Evolutionary conservation across 2,329 filamentous ascomycete genomes (phyloP).

Genomic region (Mariannaea elegans): DNA sequence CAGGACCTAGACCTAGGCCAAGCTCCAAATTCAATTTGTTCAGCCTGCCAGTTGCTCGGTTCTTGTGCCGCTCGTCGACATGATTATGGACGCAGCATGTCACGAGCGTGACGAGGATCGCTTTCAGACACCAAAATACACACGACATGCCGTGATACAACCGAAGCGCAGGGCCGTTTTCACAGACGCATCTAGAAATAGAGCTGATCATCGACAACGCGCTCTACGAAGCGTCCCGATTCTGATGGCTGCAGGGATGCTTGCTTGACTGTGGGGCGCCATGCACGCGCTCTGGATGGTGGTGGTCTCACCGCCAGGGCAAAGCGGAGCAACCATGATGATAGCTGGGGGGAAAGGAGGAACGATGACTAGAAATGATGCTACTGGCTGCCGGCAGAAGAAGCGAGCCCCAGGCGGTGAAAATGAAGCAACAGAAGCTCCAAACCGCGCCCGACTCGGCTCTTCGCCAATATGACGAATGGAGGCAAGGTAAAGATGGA

Average conservation of each 20-base stretch:
- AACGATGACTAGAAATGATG: conserved; percentile 1
- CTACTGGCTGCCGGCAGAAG: conserved; percentile 10
- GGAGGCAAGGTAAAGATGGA: background rate
- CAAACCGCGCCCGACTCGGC: background rate
- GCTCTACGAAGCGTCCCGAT: background rate
- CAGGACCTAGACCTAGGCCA: background rate
- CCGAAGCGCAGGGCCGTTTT: background rate
- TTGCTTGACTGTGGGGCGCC: conserved; percentile 16
- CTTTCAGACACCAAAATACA: background rate
- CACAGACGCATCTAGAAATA: conserved; percentile 12
- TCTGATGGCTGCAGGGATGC: conserved; percentile 9
- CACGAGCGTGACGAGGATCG: background rate
- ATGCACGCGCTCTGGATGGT: conserved; percentile 20
- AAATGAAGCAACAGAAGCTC: background rate
- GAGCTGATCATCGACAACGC: background rate
- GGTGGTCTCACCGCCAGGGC: conserved; percentile 25
- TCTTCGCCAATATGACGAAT: background rate
- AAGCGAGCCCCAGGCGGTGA: conserved; percentile 12
- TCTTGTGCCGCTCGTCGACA: background rate
- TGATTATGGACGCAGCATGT: background rate
- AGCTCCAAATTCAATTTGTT: conserved; percentile 19
- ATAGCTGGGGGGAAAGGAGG: conserved; percentile 14
- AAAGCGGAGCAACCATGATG: conserved; percentile 11
- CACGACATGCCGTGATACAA: background rate
- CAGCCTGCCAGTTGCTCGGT: conserved; percentile 14